Evolutionary conservation across 805 yeast species (phyloP), one percentile per base, ranked within the genome.

Genomic region (Jamesozyma jinghongensis): DNA sequence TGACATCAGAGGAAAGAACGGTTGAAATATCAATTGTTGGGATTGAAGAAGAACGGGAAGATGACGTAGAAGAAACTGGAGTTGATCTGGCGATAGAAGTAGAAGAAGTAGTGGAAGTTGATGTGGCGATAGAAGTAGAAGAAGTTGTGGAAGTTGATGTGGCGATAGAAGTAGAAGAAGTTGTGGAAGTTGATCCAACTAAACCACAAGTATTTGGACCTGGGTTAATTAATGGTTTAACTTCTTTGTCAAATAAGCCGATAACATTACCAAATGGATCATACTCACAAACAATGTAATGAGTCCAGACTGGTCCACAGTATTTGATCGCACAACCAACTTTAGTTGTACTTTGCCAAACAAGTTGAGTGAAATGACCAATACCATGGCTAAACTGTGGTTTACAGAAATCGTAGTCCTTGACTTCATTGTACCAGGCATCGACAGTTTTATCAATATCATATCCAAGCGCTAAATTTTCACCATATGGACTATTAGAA

Each of bases 281-380:
- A 62, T 86, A 86, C 40, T 79, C 75, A 62, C 95, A 86, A 46
- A 83, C 74, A 41, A 81, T 68, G 64, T 83, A 85, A 50, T 67
- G 64, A 37, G 77, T 75, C 74, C 70, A 66, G 38, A 40, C 37
- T 55, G 68, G 65, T 37, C 63, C 55, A 65, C 95, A 83, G 49
- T 70, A 57, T 54, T 75, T 77, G 60, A 68, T 65, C 38, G 81
- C 85, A 68, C 92, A 82, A 39, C 90, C 92, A 17, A 82, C 59
- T 48, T 73, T 61, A 5, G 75, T 62, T 30, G 82, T 65, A 12
- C 69, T 52, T 47, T 73, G 73, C 92, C 92, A 82, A 20, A 82
- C 73, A 27, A 81, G 53, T 62, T 82, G 88, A 10, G 88, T 81
- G 66, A 81, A 81, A 57, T 82, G 90, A 40, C 84, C 84, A n/a